Percentiles rank a stretch among this genome's conserved stretches.
phyloP scores from a whole-genome alignment of 345 rosid genomes.

The Durio zibethinus region DNA sequence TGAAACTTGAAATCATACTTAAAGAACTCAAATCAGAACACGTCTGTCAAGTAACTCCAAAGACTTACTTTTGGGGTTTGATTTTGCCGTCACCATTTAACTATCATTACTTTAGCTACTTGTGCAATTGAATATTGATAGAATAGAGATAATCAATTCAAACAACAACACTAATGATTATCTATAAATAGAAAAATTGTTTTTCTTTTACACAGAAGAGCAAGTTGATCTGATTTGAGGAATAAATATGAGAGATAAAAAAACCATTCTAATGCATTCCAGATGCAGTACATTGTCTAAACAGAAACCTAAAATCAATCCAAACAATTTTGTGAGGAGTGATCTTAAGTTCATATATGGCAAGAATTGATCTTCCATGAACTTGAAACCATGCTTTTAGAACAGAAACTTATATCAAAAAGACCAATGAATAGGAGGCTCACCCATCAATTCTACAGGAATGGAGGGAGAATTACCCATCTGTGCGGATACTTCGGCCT shows the following conservation, averaged over 20 bases:
- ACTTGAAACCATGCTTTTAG: not conserved
- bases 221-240: not conserved
- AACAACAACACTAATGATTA: not conserved
- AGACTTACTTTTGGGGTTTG: not conserved
- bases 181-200: not conserved
- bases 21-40: not conserved
- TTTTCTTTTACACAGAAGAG: not conserved
- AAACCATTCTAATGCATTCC: constrained; percentile 1
- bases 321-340: not conserved
- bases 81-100: not conserved
- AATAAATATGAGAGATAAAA: not conserved
- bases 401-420: not conserved
- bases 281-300: constrained; percentile 21
- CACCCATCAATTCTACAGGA: constrained; percentile 44
- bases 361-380: constrained; percentile 9
- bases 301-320: not conserved
- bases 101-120: not conserved
- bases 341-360: constrained; percentile 8
- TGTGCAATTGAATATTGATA: not conserved
- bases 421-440: not conserved
- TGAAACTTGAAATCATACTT: not conserved
- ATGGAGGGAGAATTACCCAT: constrained; percentile 93
- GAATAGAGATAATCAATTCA: not conserved
- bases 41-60: not conserved
- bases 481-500: constrained; percentile 85